Evolutionary conservation across 2,329 filamentous ascomycete species (phyloP).

Genomic region (Xylariomycetidae sp.): DNA sequence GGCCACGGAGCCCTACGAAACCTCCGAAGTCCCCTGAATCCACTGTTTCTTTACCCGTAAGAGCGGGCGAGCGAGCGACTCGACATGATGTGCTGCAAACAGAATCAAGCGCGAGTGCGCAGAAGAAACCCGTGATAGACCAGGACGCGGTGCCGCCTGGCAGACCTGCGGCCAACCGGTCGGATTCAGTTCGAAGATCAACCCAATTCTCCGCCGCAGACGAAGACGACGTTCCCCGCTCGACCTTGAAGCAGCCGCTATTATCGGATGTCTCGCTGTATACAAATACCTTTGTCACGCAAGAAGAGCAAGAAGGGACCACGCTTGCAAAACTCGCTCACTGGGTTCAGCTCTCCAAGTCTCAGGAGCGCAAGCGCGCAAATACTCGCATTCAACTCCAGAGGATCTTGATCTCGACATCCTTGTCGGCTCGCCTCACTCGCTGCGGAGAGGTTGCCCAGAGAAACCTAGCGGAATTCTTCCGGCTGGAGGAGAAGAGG

Average conservation of each 20-base stretch:
- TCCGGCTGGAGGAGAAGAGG: slow-evolving; percentile 74
- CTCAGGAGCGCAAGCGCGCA: slow-evolving; percentile 75
- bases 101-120: slow-evolving; percentile 33
- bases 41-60: slow-evolving; percentile 36
- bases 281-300: slow-evolving; percentile 55
- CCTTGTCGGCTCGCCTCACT: slow-evolving; percentile 68
- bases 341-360: slow-evolving; percentile 70
- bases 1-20: slow-evolving; percentile 49
- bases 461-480: slow-evolving; percentile 71
- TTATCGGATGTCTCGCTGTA: slow-evolving; percentile 64
- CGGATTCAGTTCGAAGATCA: neutral
- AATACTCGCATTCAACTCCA: slow-evolving; percentile 71
- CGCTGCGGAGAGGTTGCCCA: slow-evolving; percentile 71
- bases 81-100: slow-evolving; percentile 27
- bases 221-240: slow-evolving; percentile 37
- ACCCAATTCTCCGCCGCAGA: slow-evolving; percentile 2
- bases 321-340: slow-evolving; percentile 75
- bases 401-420: slow-evolving; percentile 68
- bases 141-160: slow-evolving; percentile 12
- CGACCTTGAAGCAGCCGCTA: slow-evolving; percentile 49
- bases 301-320: slow-evolving; percentile 60
- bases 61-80: slow-evolving; percentile 38
- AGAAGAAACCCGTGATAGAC: slow-evolving; percentile 43
- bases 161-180: slow-evolving; percentile 2
- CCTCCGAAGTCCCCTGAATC: slow-evolving; percentile 37